Evolutionary conservation across 345 rosid genomes (phyloP), one percentile per base, ranked within the genome.

Genomic region (Acer yangbiense): DNA sequence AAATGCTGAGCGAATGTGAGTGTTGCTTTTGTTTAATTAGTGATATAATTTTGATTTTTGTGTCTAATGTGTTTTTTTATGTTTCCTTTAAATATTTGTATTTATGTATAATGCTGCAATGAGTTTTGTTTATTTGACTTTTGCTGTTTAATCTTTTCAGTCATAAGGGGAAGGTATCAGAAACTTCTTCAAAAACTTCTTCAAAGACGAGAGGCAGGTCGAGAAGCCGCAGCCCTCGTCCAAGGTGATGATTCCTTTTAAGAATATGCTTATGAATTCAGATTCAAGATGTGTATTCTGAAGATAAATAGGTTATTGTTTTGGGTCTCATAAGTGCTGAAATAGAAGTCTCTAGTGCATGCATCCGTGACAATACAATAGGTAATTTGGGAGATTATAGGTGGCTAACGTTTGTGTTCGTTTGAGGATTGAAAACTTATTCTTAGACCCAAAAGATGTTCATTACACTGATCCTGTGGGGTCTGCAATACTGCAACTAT

Each of bases 181-280:
- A 83, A 69, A 27, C 76, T 68, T 50, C 74, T 82, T 85, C 73
- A 71, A 88, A 83, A 69, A 27, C 76, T 68, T 50, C 74, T 82
- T 85, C 73, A 71, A 88, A 72, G 80, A 69, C 82, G 46, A 72
- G 78, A 32, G 35, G 71, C 67, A 79, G 86, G 83, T 86, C 89
- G 18, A 86, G 89, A 71, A 88, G 90, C 66, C 87, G 83, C 74
- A 84, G 87, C 77, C 89, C 90, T 61, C 84, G 83, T 13, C 82
- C 81, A 73, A 85, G 87, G 78, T 81, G 63, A 72, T 74, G 66
- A 25, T 81, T 70, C 3, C 2, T 66, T 54, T 68, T 23, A 1
- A 63, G 3, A 23, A 23, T 39, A n/a, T 50, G 20, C 23, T 6
- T 62, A 21, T 21, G 10, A 18, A 74, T 29, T 48, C n/a, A 9